These are phyloP conservation scores for Penicillium sp. DNA, from an alignment of 2,329 filamentous ascomycete species.

Conservation along the genomic window DNA sequence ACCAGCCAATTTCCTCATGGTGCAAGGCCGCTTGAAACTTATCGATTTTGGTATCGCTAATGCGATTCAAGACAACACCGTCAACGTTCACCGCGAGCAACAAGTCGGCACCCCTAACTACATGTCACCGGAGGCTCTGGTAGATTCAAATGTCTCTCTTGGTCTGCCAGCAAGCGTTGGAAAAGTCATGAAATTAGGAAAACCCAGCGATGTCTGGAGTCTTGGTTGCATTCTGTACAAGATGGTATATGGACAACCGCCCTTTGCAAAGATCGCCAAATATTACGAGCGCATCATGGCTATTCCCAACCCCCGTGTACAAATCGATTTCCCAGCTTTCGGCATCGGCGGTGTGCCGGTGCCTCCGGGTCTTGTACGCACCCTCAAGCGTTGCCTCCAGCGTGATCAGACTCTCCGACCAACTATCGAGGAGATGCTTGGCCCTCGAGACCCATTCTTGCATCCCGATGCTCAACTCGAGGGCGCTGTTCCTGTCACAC, in stretches of 20 bases:
- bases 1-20: constrained; percentile 93
- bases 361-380: constrained; percentile 57
- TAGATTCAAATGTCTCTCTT: constrained; percentile 74
- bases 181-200: constrained; percentile 93
- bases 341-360: constrained; percentile 53
- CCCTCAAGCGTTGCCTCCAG: constrained; percentile 59
- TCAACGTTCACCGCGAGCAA: constrained; percentile 94
- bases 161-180: constrained; percentile 49
- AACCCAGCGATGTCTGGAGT: constrained; percentile 94
- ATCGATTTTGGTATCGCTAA: constrained; percentile 99
- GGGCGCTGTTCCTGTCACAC: constrained; percentile 52
- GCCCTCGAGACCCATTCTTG: constrained; percentile 58
- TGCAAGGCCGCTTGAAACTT: constrained; percentile 85
- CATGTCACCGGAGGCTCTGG: constrained; percentile 93
- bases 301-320: constrained; percentile 52
- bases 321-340: constrained; percentile 49
- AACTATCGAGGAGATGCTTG: constrained; percentile 58
- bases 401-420: constrained; percentile 59
- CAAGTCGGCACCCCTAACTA: constrained; percentile 97
- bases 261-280: constrained; percentile 89
- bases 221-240: constrained; percentile 96
- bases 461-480: constrained; percentile 55
- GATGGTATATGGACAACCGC: constrained; percentile 95
- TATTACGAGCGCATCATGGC: constrained; percentile 75
- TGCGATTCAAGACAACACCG: constrained; percentile 93